A percentile compares a stretch with the other conserved stretches of the same genome.
Conservation (phyloP, 352 stramenopile genomes). For the Pythium scleroteichum region DNA sequence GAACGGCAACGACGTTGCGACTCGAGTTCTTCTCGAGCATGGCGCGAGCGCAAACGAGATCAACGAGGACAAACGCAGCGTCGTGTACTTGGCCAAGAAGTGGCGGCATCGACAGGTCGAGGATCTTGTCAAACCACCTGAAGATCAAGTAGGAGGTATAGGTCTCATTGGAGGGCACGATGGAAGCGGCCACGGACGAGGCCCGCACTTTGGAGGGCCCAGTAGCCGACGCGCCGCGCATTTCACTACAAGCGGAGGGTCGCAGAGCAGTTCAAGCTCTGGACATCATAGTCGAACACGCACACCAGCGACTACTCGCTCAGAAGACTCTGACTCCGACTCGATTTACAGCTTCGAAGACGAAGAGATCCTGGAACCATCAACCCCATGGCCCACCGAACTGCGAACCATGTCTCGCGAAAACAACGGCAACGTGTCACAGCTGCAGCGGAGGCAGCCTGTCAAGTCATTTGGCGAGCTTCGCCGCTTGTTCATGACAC, state of each 20-base stretch:
- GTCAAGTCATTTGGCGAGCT: slow-evolving; percentile 31
- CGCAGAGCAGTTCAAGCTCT: not conserved
- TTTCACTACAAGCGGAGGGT: slow-evolving; percentile 5
- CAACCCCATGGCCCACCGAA: slow-evolving; percentile 42
- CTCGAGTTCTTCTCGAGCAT: slow-evolving; percentile 51
- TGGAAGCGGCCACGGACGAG: not conserved
- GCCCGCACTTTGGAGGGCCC: slow-evolving; percentile 6
- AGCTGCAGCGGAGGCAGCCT: not conserved
- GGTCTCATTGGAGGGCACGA: not conserved
- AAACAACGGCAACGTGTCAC: not conserved
- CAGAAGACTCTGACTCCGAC: slow-evolving; percentile 49
- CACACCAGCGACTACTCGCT: slow-evolving; percentile 39
- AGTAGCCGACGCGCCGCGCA: slow-evolving; percentile 16
- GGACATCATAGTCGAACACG: slow-evolving; percentile 17
- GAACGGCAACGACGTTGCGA: slow-evolving; percentile 73
- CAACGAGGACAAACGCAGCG: slow-evolving; percentile 77
- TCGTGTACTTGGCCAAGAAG: slow-evolving; percentile 77
- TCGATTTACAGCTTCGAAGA: slow-evolving; percentile 65
- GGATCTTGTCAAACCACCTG: slow-evolving; percentile 52
- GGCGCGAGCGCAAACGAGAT: slow-evolving; percentile 63
- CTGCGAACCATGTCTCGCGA: slow-evolving; percentile 3
- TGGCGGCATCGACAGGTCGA: slow-evolving; percentile 64
- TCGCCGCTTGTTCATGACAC: slow-evolving; percentile 26
- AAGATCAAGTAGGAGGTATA: slow-evolving; percentile 26
- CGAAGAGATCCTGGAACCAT: slow-evolving; percentile 54